Base-by-base conservation (phyloP, 495 filamentous ascomycete genomes). In the Rostrohypoxylon terebratum region DNA sequence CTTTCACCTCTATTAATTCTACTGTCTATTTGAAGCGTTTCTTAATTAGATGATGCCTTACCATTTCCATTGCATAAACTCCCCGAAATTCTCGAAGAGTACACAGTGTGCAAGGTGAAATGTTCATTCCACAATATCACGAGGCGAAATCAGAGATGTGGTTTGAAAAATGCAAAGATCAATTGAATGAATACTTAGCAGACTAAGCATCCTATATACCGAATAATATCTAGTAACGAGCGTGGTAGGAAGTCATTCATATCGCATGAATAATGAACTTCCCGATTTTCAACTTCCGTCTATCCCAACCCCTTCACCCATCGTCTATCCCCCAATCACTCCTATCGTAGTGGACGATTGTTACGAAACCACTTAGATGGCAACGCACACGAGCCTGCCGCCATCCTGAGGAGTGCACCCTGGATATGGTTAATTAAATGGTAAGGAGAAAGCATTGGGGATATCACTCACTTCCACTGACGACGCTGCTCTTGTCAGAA, bases 161-260 rank as follows among this genome's bases (percentile, higher is more conserved):
- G 13, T 3, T 10, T 5, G 47, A 21, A 11, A 25, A 50, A 48
- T 48, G 45, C 3, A 21, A 21, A 50, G 6, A 16, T 14, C 23
- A 54, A 54, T 31, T 31, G 50, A 54, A 31, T 31, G 28, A 33
- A 31, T 33, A 31, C 51, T 10, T 18, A 34, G 13, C 14, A 6
- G 11, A 54, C 25, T 31, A 25, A 16, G 51, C 7, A 36, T 11
- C 51, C 28, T 5, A 36, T 36, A 28, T 28, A 16, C 1, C 20
- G 28, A 36, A 55, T 10, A 5, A 5, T 55, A 55, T 55, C n/a
- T 31, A n/a, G 51, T 55, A 55, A 20, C 51, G 51, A 55, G 31
- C 34, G 51, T 34, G 51, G 3, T 36, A n/a, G 31, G 51, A 7
- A 11, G n/a, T 36, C 9, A 28, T 34, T n/a, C 3, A 10, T 11